Conservation (phyloP, 192 early-diverging fungal genomes). For the Podochytrium sp. region DNA sequence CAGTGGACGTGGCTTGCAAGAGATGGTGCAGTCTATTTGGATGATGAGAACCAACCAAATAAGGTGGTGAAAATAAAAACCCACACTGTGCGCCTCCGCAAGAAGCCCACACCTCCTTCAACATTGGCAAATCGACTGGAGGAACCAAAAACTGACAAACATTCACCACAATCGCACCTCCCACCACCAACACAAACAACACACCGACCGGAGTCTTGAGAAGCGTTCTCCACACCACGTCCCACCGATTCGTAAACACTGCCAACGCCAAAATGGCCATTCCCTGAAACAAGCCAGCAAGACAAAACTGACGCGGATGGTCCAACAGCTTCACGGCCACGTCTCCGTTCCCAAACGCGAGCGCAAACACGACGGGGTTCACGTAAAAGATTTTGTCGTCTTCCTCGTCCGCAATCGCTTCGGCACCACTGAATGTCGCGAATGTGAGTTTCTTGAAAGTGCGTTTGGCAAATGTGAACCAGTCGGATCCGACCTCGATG, state of each 20-base stretch:
- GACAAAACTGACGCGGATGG: constrained; percentile 8
- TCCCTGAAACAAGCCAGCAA: constrained; percentile 23
- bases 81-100: constrained; percentile 15
- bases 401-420: background rate
- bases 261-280: constrained; percentile 8
- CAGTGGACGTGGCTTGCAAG: constrained; percentile 14
- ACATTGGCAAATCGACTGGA: background rate
- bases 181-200: background rate
- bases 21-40: constrained; percentile 4
- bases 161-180: background rate
- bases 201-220: constrained; percentile 26
- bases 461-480: constrained; percentile 4
- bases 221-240: background rate
- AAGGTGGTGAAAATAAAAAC: background rate
- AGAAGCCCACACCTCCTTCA: constrained; percentile 16
- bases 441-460: background rate
- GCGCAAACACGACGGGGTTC: constrained; percentile 22
- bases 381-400: constrained; percentile 22
- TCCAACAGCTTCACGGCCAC: constrained; percentile 15
- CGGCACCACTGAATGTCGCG: background rate
- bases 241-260: constrained; percentile 8
- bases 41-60: background rate
- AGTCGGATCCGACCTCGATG: constrained; percentile 24
- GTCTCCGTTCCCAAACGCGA: constrained; percentile 27
- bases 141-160: background rate